Evolutionary conservation across 371 early-diverging fungal genomes (phyloP).

Genomic region (Apophysomyces sp.): DNA sequence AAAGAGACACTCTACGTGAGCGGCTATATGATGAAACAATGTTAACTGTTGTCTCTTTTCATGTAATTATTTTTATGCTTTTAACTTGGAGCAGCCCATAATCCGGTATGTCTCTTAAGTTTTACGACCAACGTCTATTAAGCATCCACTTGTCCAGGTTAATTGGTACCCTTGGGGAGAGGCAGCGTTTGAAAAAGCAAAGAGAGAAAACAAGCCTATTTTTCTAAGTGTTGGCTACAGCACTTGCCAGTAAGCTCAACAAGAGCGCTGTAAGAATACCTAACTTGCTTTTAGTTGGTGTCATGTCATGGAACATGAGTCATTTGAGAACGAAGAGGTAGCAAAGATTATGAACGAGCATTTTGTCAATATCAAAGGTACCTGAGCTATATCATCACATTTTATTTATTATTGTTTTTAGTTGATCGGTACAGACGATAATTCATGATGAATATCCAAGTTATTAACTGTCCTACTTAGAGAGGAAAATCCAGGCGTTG

Average conservation of each 20-base stretch:
- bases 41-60: neutral
- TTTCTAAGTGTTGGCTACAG: conserved; percentile 69
- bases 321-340: conserved; percentile 55
- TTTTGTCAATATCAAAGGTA: conserved; percentile 65
- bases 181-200: conserved; percentile 61
- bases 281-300: conserved; percentile 50
- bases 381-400: neutral
- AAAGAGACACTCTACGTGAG: neutral
- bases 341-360: conserved; percentile 61
- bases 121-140: neutral
- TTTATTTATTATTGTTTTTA: conserved; percentile 1
- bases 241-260: conserved; percentile 57
- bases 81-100: conserved; percentile 33
- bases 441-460: neutral
- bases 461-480: conserved; percentile 11
- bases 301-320: conserved; percentile 71
- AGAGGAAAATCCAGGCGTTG: conserved; percentile 68
- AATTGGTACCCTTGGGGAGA: conserved; percentile 77
- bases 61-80: neutral
- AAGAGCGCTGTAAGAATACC: neutral
- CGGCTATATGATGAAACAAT: neutral
- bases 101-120: conserved; percentile 22
- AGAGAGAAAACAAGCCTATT: conserved; percentile 57
- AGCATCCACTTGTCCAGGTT: conserved; percentile 32
- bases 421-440: conserved; percentile 23